Base-by-base conservation (phyloP, 306 rosid genomes). In the Carpinus viminea region DNA sequence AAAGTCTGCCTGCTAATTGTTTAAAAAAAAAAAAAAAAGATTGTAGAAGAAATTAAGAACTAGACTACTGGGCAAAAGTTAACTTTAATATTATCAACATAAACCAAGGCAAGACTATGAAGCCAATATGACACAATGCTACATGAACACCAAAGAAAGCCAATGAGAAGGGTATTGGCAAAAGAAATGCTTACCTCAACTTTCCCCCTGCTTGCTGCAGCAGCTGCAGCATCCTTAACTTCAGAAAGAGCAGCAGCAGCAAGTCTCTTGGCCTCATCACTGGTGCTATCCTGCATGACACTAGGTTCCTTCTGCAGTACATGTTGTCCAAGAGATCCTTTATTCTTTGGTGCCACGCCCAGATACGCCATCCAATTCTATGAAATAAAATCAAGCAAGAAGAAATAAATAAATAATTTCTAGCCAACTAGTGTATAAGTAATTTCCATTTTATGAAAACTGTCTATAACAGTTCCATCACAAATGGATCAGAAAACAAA, bases 331-430 rank as follows among this genome's bases (percentile, higher is more conserved):
- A 59, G 74, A 46, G 91, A 81, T 65, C 71, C 91, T 15, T 84
- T 72, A 43, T 80, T 79, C 86, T 88, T 95, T 65, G 98, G 86
- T 18, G 84, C 79, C 81, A 95, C 75, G 21, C 98, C 99, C 84
- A 95, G 87, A 87, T 86, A 86, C 64, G 93, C 80, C 90, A 76
- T 87, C 95, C 96, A 95, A 74, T 89, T 90, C 98, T 93, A 75
- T 24, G 46, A 74, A 84, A 82, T 62, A 52, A 65, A 9, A 80
- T 72, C 4, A 78, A 16, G 61, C 71, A 64, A 75, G 73, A 66
- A 28, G 41, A 75, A 45, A 72, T 82, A 17, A 84, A 34, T 16
- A 78, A 77, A 55, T 55, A 20, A 17, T n/a, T 43, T 68, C 86
- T 59, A 57, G 76, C 83, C 57, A 77, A 45, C 54, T 31, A 74